phyloP scores from a whole-genome alignment of 1,284 basidiomycete genomes.

The Earliella scabrosa region DNA sequence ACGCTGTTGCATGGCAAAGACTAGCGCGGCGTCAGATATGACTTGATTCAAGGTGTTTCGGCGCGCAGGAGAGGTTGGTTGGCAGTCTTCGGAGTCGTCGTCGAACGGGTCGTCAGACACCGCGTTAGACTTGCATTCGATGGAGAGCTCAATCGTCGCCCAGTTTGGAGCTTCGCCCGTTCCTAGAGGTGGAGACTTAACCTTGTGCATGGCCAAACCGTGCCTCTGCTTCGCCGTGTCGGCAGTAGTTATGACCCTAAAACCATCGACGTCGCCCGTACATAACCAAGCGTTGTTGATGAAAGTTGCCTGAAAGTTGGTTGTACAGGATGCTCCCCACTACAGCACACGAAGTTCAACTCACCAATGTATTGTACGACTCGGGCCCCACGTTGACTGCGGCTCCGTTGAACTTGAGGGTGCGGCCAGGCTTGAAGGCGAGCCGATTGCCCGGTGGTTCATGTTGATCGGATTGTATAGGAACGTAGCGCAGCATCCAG shows the following conservation, averaged over 20 bases:
- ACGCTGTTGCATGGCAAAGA: conserved; percentile 9
- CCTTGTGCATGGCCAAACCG: neutral
- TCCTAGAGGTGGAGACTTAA: neutral
- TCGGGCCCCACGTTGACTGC: neutral
- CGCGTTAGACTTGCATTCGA: conserved; percentile 9
- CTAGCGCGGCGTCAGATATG: neutral
- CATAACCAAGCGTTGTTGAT: neutral
- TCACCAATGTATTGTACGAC: neutral
- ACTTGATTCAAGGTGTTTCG: conserved; percentile 4
- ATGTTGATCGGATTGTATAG: neutral
- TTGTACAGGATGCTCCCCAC: too few species aligned
- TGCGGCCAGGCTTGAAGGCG: too few species aligned
- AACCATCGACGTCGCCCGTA: neutral
- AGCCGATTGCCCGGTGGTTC: neutral
- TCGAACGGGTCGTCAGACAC: conserved; percentile 14
- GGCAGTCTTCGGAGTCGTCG: neutral
- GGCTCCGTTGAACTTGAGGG: neutral
- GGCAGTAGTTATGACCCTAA: neutral
- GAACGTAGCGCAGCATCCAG: neutral
- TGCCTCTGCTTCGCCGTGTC: neutral
- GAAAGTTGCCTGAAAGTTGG: neutral
- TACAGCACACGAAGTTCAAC: too few species aligned
- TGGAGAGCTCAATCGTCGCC: conserved; percentile 3
- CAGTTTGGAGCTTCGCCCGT: neutral
- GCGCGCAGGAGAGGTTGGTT: neutral